These are phyloP conservation scores for Tulasnella sp. DNA, from an alignment of 768 basidiomycete species.

Conservation along the genomic window DNA sequence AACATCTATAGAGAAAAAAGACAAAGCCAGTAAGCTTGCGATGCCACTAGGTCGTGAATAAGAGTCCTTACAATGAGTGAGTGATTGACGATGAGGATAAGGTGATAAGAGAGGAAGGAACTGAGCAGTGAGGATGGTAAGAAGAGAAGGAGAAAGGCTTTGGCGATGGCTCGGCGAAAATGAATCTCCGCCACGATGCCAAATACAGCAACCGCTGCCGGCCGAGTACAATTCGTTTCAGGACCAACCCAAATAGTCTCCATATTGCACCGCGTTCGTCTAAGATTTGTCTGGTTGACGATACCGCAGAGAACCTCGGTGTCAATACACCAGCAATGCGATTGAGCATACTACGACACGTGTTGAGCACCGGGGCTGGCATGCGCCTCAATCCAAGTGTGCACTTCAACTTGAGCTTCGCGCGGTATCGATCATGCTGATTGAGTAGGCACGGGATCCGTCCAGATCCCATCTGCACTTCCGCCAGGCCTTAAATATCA, in stretches of 20 bases:
- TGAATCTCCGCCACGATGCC: not conserved
- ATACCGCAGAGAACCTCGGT: too few relatives aligned
- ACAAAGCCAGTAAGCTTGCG: not conserved
- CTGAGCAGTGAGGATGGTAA: not conserved
- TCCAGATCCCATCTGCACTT: not conserved
- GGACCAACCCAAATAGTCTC: too few relatives aligned
- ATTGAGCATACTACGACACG: too few relatives aligned
- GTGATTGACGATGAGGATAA: constrained; percentile 5
- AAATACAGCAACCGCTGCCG: too few relatives aligned
- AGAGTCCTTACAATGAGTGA: not conserved
- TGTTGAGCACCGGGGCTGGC: too few relatives aligned
- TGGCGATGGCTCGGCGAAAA: too few relatives aligned
- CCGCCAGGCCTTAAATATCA: not conserved
- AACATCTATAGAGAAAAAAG: constrained; percentile 4
- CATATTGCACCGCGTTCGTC: too few relatives aligned
- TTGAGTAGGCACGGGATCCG: not conserved
- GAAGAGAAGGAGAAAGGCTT: too few relatives aligned
- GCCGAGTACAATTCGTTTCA: too few relatives aligned
- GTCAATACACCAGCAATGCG: too few relatives aligned
- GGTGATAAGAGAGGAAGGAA: not conserved
- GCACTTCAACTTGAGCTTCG: not conserved
- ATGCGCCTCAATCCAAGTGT: too few relatives aligned
- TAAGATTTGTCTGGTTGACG: too few relatives aligned
- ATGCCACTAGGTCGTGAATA: not conserved
- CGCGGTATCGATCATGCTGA: not conserved